These are phyloP conservation scores for Lepidium africanum DNA, from an alignment of 345 rosid species.

Conservation along the genomic window DNA sequence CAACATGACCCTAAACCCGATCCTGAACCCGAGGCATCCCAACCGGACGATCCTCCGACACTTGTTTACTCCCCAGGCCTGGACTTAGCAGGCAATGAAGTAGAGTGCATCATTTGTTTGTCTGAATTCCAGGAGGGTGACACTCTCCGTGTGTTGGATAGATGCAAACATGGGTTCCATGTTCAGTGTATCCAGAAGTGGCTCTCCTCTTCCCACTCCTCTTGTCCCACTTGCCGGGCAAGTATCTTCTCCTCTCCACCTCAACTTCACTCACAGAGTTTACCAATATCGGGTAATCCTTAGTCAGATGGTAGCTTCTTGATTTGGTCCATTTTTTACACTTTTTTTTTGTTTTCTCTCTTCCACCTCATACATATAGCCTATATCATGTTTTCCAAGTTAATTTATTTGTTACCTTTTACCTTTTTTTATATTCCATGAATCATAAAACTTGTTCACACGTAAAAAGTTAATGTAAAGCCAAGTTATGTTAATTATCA, in stretches of 20 bases:
- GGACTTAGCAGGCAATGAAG: conserved; percentile 38
- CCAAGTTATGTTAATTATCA: neutral
- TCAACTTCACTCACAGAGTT: neutral
- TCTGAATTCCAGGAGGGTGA: conserved; percentile 59
- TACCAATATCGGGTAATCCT: neutral
- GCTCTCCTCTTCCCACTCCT: conserved; percentile 47
- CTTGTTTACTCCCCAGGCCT: conserved; percentile 34
- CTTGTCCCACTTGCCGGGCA: conserved; percentile 77
- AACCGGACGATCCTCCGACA: conserved; percentile 6
- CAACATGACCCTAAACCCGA: conserved; percentile 13
- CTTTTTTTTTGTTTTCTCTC: too few species aligned
- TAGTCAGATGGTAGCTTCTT: conserved; percentile 12
- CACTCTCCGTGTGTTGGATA: conserved; percentile 40
- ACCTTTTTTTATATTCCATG: neutral
- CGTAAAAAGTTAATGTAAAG: neutral
- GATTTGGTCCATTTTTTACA: neutral
- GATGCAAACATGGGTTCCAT: conserved; percentile 75
- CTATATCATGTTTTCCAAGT: neutral
- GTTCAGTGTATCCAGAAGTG: conserved; percentile 52
- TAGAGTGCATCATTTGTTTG: conserved; percentile 75
- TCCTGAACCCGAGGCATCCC: conserved; percentile 24
- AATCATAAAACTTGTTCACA: neutral
- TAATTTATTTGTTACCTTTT: neutral
- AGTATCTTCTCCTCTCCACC: conserved; percentile 23
- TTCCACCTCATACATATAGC: too few species aligned